Conservation (phyloP, 2,329 filamentous ascomycete species). For the Pezicula neosporulosa region DNA sequence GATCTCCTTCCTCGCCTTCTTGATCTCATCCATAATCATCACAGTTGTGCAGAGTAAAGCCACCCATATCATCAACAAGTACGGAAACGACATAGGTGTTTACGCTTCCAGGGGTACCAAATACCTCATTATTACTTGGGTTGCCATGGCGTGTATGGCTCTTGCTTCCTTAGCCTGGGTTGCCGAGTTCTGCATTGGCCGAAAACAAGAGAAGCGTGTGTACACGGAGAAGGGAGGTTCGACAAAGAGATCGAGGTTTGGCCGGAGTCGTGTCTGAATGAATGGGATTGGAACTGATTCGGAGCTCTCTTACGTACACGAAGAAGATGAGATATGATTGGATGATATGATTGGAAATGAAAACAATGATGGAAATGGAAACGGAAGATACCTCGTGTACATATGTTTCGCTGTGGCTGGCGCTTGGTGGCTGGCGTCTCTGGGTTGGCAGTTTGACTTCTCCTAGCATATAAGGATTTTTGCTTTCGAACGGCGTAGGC, state of each 20-base stretch:
- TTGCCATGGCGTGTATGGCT: conserved; percentile 44
- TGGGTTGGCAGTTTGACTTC: too few relatives aligned
- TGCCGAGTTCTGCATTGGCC: conserved; percentile 22
- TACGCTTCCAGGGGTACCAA: conserved; percentile 42
- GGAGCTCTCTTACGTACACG: too few relatives aligned
- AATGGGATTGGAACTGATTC: too few relatives aligned
- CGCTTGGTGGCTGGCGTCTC: too few relatives aligned
- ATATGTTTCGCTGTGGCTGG: too few relatives aligned
- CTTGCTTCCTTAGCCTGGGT: conserved; percentile 24
- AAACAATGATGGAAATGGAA: too few relatives aligned
- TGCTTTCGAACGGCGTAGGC: too few relatives aligned
- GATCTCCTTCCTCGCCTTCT: conserved; percentile 51
- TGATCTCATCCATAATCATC: conserved; percentile 71
- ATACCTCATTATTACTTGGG: conserved; percentile 59
- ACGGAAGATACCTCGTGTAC: too few relatives aligned
- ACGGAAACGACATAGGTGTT: conserved; percentile 26
- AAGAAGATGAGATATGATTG: too few relatives aligned
- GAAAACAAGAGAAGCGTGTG: conserved; percentile 14
- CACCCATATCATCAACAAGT: conserved; percentile 40
- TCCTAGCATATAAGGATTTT: too few relatives aligned
- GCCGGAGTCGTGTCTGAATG: background rate
- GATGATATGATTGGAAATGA: too few relatives aligned
- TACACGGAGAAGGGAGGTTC: conserved; percentile 21
- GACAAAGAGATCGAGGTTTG: background rate
- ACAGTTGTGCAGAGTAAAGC: conserved; percentile 58